Percentiles rank a stretch among this genome's conserved stretches.
Conservation (phyloP, 768 basidiomycete species). For the Imleria badia region DNA sequence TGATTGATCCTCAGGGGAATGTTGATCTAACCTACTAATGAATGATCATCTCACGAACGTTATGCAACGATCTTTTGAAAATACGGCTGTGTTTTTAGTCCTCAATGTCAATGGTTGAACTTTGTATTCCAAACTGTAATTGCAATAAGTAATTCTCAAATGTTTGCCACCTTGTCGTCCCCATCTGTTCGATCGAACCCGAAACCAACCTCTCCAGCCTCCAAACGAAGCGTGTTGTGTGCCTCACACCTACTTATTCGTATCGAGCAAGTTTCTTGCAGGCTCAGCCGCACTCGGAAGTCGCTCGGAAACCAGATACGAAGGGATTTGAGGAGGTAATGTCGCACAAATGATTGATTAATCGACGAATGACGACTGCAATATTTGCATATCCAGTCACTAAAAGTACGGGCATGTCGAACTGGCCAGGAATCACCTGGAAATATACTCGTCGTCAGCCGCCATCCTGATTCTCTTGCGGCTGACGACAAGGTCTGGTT, state of each 20-base stretch:
- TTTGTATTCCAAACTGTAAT: background rate
- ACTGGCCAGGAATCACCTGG: background rate
- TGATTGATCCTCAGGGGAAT: slow-evolving; percentile 42
- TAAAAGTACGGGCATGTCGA: background rate
- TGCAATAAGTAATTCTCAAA: background rate
- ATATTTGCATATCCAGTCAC: background rate
- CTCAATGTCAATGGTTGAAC: background rate
- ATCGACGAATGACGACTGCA: background rate
- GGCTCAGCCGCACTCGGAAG: background rate
- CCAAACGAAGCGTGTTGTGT: background rate
- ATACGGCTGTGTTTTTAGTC: background rate
- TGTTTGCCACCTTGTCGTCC: background rate
- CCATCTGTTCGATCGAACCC: background rate
- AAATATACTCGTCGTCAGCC: slow-evolving; percentile 20
- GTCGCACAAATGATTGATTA: too few species aligned
- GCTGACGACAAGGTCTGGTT: slow-evolving; percentile 14
- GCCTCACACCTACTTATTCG: background rate
- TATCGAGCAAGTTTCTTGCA: background rate
- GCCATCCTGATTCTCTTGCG: slow-evolving; percentile 3
- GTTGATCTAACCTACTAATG: slow-evolving; percentile 39
- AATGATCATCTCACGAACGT: background rate
- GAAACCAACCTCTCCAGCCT: too few species aligned
- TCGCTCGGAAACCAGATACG: background rate
- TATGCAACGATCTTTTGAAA: background rate
- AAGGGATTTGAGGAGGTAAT: background rate